Conservation (phyloP, 805 yeast species). For the Metschnikowia proteae region DNA sequence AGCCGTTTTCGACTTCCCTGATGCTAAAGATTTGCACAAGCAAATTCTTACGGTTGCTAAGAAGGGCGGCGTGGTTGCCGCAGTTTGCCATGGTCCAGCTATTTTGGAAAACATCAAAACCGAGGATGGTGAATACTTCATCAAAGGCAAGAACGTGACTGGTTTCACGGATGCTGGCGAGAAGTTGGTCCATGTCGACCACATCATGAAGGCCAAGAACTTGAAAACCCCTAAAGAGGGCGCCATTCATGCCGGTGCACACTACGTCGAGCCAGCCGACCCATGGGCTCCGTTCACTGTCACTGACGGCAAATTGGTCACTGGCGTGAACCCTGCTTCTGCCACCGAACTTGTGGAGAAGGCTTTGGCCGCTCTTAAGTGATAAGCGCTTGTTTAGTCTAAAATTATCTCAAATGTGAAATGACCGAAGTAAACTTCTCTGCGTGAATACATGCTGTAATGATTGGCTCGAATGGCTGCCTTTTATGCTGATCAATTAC, state of each 20-base stretch:
- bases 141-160: constrained; percentile 53
- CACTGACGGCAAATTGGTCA: constrained; percentile 54
- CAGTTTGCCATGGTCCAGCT: constrained; percentile 70
- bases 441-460: no score
- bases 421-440: no score
- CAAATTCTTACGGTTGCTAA: constrained; percentile 46
- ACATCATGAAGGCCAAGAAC: constrained; percentile 20
- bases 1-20: constrained; percentile 54
- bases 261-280: constrained; percentile 42
- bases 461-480: no score
- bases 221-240: constrained; percentile 37
- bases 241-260: constrained; percentile 37
- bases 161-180: constrained; percentile 62
- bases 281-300: constrained; percentile 52
- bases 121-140: constrained; percentile 40
- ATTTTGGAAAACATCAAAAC: constrained; percentile 46
- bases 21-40: constrained; percentile 43
- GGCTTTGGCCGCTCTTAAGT: constrained; percentile 20
- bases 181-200: constrained; percentile 22
- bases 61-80: constrained; percentile 53
- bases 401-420: no score
- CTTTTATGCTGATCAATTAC: not conserved
- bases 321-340: constrained; percentile 66
- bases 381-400: no score
- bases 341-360: constrained; percentile 48